Conservation (phyloP, 768 basidiomycete species). For the Obba rivulosa region DNA sequence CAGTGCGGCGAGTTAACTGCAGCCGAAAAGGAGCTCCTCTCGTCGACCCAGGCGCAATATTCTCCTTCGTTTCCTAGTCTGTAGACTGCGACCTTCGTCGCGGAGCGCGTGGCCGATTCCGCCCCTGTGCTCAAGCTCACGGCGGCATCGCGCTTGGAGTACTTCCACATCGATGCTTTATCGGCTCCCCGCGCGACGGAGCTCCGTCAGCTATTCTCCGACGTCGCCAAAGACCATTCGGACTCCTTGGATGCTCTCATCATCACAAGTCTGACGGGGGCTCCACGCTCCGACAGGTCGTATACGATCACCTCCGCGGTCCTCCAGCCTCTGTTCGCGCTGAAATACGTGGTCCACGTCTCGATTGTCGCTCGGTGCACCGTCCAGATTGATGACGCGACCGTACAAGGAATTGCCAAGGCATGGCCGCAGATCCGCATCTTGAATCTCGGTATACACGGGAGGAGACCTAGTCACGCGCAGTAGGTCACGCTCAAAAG, state of each 20-base stretch:
- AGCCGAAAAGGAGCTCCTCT: not conserved
- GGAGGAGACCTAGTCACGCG: not conserved
- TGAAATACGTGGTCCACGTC: not conserved
- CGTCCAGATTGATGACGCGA: conserved; percentile 6
- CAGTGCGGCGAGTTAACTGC: not conserved
- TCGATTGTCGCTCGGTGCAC: conserved; percentile 5
- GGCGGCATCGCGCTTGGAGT: not conserved
- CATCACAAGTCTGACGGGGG: not conserved
- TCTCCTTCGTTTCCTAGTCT: conserved; percentile 7
- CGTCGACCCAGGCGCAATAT: not conserved
- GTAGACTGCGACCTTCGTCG: not conserved
- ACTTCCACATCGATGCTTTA: not conserved
- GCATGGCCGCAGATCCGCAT: conserved; percentile 7
- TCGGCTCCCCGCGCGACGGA: not conserved
- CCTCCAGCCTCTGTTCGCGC: conserved; percentile 6
- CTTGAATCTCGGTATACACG: conserved; percentile 7
- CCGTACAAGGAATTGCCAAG: conserved; percentile 5
- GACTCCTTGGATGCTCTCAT: not conserved
- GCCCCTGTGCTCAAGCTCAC: not conserved
- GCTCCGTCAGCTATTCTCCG: conserved; percentile 1
- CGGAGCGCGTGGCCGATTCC: not conserved
- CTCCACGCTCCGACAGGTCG: not conserved
- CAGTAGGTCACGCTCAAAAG: conserved; percentile 7
- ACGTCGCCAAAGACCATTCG: not conserved
- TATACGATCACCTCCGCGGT: conserved; percentile 1